These are phyloP conservation scores for Cryptosporidium ryanae DNA, from an alignment of 169 alveolate species.

Conservation along the genomic window DNA sequence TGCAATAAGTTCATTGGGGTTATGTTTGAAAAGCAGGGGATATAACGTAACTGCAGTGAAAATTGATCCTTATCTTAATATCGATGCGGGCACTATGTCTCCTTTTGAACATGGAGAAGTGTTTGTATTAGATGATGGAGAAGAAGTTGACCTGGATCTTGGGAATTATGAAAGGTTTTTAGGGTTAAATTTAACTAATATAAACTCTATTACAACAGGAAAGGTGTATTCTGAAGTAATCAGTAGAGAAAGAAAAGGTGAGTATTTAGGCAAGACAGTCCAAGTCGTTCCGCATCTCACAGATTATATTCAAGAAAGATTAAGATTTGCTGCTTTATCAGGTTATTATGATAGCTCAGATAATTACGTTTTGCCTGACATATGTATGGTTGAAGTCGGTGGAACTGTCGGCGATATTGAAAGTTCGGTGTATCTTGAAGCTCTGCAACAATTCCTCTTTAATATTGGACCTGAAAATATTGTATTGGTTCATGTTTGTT, in stretches of 20 bases:
- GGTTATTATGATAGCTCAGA: conserved; percentile 79
- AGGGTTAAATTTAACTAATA: conserved; percentile 85
- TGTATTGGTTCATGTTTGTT: conserved; percentile 87
- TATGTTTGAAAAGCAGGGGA: conserved; percentile 89
- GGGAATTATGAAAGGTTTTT: conserved; percentile 98
- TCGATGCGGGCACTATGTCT: conserved; percentile 94
- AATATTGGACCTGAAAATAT: conserved; percentile 87
- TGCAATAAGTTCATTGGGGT: conserved; percentile 92
- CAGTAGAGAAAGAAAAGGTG: conserved; percentile 93
- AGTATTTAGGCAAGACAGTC: conserved; percentile 95
- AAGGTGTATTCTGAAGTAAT: conserved; percentile 91
- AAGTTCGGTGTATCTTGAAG: conserved; percentile 92
- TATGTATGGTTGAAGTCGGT: conserved; percentile 96
- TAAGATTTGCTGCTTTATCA: conserved; percentile 47
- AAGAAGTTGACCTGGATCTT: conserved; percentile 97
- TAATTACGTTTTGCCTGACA: conserved; percentile 85
- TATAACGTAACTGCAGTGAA: conserved; percentile 92
- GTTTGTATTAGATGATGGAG: conserved; percentile 95
- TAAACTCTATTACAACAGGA: conserved; percentile 95
- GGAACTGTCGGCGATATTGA: conserved; percentile 97
- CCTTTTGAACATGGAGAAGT: conserved; percentile 98
- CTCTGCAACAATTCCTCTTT: conserved; percentile 88
- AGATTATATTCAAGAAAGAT: conserved; percentile 75
- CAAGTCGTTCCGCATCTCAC: conserved; percentile 88
- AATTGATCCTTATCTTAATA: conserved; percentile 95